Percentiles rank a stretch among this genome's conserved stretches.
These are phyloP conservation scores for Hypholoma fasciculare DNA, from an alignment of 768 basidiomycete genomes.

Conservation along the genomic window DNA sequence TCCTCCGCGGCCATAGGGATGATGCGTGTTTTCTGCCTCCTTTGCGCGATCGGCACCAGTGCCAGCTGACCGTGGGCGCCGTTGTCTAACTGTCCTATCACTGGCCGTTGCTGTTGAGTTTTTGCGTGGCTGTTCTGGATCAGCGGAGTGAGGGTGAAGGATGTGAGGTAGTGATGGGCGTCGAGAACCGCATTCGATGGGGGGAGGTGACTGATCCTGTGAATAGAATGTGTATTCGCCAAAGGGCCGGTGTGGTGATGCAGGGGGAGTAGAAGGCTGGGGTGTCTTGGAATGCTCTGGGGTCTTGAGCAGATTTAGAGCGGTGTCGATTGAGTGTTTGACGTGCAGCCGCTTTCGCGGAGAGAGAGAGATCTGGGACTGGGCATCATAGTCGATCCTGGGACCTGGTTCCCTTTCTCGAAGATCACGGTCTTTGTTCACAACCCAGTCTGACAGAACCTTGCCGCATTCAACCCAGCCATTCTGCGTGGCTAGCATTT, in stretches of 20 bases:
- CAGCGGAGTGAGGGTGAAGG: slow-evolving; percentile 30
- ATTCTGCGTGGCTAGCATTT: slow-evolving; percentile 77
- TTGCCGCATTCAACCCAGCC: slow-evolving; percentile 81
- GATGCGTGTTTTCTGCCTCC: slow-evolving; percentile 27
- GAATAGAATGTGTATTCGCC: slow-evolving; percentile 48
- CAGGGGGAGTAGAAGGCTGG: slow-evolving; percentile 37
- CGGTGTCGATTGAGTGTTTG: slow-evolving; percentile 79
- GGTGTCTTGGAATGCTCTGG: slow-evolving; percentile 24
- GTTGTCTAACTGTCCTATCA: slow-evolving; percentile 28
- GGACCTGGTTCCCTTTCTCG: slow-evolving; percentile 43
- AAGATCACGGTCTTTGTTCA: slow-evolving; percentile 62
- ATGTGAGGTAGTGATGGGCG: slow-evolving; percentile 74
- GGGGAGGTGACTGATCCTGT: slow-evolving; percentile 30
- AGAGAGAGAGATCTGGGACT: slow-evolving; percentile 20
- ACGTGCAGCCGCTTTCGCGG: slow-evolving; percentile 53
- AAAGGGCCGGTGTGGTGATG: slow-evolving; percentile 39
- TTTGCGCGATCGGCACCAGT: slow-evolving; percentile 53
- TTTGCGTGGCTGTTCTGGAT: slow-evolving; percentile 32
- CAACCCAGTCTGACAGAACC: slow-evolving; percentile 64
- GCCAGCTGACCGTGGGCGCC: slow-evolving; percentile 73
- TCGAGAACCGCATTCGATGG: slow-evolving; percentile 39
- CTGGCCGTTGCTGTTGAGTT: slow-evolving; percentile 28
- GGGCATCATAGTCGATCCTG: slow-evolving; percentile 16
- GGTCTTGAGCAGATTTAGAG: slow-evolving; percentile 53
- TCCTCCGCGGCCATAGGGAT: slow-evolving; percentile 34